Evolutionary conservation across 164 flowering plant genomes (phyloP).

Genomic region (Berberis vulgaris): DNA sequence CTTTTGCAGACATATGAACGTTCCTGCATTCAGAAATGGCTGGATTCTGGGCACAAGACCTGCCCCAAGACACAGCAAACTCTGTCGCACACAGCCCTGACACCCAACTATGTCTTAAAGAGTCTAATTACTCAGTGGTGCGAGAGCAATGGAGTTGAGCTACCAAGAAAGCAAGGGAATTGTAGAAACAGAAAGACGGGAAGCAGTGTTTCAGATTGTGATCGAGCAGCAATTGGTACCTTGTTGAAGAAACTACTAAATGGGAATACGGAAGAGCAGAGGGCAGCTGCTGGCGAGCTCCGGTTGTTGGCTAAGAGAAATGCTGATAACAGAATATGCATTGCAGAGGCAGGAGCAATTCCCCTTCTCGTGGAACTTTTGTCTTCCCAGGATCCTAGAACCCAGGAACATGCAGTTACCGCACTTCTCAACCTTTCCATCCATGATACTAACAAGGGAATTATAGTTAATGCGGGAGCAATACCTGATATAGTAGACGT

Average conservation of each 20-base stretch:
- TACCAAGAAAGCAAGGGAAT: conserved; percentile 46
- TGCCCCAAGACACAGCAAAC: conserved; percentile 89
- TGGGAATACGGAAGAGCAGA: conserved; percentile 58
- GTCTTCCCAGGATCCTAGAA: conserved; percentile 55
- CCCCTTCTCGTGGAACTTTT: conserved; percentile 66
- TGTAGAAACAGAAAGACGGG: conserved; percentile 36
- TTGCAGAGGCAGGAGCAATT: conserved; percentile 88
- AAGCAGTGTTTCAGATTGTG: conserved; percentile 42
- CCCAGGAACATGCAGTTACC: conserved; percentile 95
- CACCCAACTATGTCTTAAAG: conserved; percentile 74
- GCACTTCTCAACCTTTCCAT: conserved; percentile 92
- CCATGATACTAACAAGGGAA: conserved; percentile 73
- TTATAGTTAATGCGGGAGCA: conserved; percentile 76
- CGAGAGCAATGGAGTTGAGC: conserved; percentile 72
- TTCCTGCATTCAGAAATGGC: conserved; percentile 78
- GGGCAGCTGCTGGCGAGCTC: conserved; percentile 87
- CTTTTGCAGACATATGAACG: conserved; percentile 71
- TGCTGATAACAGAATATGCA: conserved; percentile 67
- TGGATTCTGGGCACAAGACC: conserved; percentile 77
- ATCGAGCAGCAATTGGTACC: conserved; percentile 39
- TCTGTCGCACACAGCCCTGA: conserved; percentile 52
- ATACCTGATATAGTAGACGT: conserved; percentile 82
- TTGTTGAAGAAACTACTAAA: conserved; percentile 38
- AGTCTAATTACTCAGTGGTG: conserved; percentile 83
- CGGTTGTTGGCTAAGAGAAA: conserved; percentile 80